Conservation (phyloP, 805 yeast species). For the Candida chilensis region DNA sequence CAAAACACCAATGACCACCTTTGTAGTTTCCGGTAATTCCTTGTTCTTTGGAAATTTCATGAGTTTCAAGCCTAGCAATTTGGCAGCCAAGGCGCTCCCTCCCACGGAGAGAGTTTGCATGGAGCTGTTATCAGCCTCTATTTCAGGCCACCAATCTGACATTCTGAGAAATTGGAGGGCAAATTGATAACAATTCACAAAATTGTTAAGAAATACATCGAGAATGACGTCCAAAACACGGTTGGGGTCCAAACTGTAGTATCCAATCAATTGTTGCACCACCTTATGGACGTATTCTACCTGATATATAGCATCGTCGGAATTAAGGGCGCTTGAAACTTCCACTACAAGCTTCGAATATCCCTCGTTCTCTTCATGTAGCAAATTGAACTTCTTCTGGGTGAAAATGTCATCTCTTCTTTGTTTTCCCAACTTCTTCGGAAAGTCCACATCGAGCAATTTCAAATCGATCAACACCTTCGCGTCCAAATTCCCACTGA, state of each 20-base stretch:
- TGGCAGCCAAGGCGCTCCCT: constrained; percentile 48
- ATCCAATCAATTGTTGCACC: constrained; percentile 57
- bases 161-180: constrained; percentile 38
- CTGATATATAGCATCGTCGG: constrained; percentile 28
- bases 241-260: constrained; percentile 65
- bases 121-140: constrained; percentile 18
- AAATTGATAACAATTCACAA: constrained; percentile 35
- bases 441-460: constrained; percentile 16
- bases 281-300: constrained; percentile 34
- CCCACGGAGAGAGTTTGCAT: constrained; percentile 30
- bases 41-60: constrained; percentile 17
- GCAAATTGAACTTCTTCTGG: constrained; percentile 51
- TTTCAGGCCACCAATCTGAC: constrained; percentile 63
- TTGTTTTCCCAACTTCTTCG: constrained; percentile 22
- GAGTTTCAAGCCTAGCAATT: constrained; percentile 40
- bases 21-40: constrained; percentile 30
- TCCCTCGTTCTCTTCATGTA: constrained; percentile 75
- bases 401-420: constrained; percentile 34
- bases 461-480: constrained; percentile 11
- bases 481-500: constrained; percentile 10
- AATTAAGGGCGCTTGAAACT: constrained; percentile 28
- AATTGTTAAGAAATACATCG: constrained; percentile 35
- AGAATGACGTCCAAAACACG: constrained; percentile 58
- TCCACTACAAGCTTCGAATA: constrained; percentile 55
- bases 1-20: constrained; percentile 40